phyloP scores from a whole-genome alignment of 495 filamentous ascomycete genomes.

The Tuber brumale region DNA sequence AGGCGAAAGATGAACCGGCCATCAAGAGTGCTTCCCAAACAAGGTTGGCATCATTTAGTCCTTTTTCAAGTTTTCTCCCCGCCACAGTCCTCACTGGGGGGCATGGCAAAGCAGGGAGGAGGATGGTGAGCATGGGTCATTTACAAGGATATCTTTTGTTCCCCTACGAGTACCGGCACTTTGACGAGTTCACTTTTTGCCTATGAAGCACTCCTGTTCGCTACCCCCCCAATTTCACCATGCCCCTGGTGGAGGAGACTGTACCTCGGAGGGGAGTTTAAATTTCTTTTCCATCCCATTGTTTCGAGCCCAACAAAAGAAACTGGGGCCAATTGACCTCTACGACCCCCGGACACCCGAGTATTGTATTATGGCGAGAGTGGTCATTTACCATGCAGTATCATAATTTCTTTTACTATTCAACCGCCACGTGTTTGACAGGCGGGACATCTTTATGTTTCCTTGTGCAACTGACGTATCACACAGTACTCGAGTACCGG shows the following conservation, averaged over 20 bases:
- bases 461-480: background rate
- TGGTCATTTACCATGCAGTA: background rate
- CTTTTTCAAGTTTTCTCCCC: background rate
- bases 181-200: too few species aligned
- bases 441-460: background rate
- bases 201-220: too few species aligned
- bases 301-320: background rate
- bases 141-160: too few species aligned
- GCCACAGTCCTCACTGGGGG: too few species aligned
- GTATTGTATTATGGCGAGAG: background rate
- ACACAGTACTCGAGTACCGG: too few species aligned
- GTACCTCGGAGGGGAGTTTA: background rate
- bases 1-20: background rate
- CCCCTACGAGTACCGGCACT: too few species aligned
- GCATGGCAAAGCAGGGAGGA: too few species aligned
- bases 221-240: too few species aligned
- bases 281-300: background rate
- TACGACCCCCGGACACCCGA: background rate
- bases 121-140: too few species aligned
- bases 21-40: background rate
- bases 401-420: background rate
- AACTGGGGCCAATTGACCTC: background rate
- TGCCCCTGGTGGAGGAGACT: too few species aligned
- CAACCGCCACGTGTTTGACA: conserved; percentile 3
- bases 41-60: background rate